Evolutionary conservation across 768 basidiomycete genomes (phyloP).

Genomic region (Pluteus cervinus): DNA sequence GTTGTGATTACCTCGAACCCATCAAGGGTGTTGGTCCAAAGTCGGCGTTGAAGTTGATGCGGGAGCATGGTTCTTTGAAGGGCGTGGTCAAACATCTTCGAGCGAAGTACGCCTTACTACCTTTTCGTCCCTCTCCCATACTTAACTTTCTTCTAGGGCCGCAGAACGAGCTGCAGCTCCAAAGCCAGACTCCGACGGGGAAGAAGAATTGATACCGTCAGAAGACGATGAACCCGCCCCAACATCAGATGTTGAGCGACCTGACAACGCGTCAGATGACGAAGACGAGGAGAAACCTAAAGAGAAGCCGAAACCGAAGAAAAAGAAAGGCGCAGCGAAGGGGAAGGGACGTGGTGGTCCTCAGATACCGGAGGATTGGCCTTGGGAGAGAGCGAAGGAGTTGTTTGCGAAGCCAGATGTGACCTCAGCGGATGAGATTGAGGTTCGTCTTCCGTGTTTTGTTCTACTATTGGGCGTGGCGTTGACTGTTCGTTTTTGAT

Average conservation of each 20-base stretch:
- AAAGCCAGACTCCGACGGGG: conserved; percentile 25
- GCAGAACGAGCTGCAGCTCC: conserved; percentile 37
- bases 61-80: conserved; percentile 71
- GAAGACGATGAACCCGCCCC: conserved; percentile 34
- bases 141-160: conserved; percentile 23
- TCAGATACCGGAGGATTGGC: conserved; percentile 90
- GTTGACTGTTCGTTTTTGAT: conserved; percentile 6
- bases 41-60: conserved; percentile 86
- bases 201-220: no score
- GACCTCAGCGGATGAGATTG: conserved; percentile 74
- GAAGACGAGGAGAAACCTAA: conserved; percentile 20
- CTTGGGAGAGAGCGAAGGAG: conserved; percentile 92
- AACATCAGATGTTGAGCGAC: conserved; percentile 39
- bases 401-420: conserved; percentile 91
- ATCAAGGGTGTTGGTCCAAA: conserved; percentile 96
- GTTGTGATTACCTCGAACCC: conserved; percentile 99
- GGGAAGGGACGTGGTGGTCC: conserved; percentile 75
- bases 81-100: conserved; percentile 73
- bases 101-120: conserved; percentile 49
- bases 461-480: not conserved
- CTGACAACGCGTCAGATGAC: conserved; percentile 21
- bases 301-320: conserved; percentile 32
- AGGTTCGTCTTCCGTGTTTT: conserved; percentile 38
- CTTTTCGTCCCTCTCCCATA: not conserved
- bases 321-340: conserved; percentile 37